Evolutionary conservation across 768 basidiomycete species (phyloP).

Genomic region (Porphyrellus cyaneotinctus): DNA sequence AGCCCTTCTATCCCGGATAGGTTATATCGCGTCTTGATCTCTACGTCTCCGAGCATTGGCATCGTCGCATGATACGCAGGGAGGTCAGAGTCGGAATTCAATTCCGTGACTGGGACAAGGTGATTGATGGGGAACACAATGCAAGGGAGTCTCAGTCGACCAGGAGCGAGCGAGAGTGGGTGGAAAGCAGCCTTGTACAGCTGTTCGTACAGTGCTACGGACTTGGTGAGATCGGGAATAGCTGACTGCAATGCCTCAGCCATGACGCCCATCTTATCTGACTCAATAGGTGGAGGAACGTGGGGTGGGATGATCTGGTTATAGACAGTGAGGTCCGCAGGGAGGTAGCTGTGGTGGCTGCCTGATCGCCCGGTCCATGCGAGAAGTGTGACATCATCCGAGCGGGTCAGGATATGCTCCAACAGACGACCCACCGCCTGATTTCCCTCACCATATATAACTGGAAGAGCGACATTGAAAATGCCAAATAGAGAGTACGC

Average conservation of each 20-base stretch:
- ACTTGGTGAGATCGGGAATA: not conserved
- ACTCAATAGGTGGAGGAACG: not conserved
- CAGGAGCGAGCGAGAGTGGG: not conserved
- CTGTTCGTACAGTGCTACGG: not conserved
- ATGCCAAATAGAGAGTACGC: not conserved
- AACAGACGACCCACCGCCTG: not conserved
- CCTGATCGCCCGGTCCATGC: not conserved
- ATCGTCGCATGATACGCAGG: not conserved
- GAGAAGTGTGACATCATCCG: not conserved
- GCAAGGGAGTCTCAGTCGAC: not conserved
- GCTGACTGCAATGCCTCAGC: not conserved
- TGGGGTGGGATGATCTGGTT: not conserved
- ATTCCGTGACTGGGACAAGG: not conserved
- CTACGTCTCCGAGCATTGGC: not conserved
- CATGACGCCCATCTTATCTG: not conserved
- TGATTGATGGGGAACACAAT: not conserved
- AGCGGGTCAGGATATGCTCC: not conserved
- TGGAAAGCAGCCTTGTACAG: not conserved
- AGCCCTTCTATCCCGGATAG: not conserved
- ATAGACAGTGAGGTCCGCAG: not conserved
- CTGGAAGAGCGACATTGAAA: not conserved
- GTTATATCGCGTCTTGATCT: not conserved
- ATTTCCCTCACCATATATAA: not conserved
- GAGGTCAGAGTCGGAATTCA: not conserved
- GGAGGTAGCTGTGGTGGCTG: slow-evolving; percentile 5